Base-by-base conservation (phyloP, 2,329 filamentous ascomycete species). In the Phoma sp. region DNA sequence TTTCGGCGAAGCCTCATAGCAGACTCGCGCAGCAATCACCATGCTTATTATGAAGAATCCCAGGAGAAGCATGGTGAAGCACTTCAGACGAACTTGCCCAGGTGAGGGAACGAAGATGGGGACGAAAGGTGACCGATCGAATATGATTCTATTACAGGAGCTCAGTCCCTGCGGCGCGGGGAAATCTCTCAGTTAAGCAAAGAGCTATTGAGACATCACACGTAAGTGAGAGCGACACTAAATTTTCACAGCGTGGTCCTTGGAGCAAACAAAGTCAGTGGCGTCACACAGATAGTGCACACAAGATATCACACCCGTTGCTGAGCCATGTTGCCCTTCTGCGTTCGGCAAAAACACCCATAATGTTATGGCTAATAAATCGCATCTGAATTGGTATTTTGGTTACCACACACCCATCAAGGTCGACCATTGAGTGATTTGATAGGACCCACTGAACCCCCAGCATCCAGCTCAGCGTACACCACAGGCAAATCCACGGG, bases 41-140 rank as follows among this genome's bases (percentile, higher is more conserved):
- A 45, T 14, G 6, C 34, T 34, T 1, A 20, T 14, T 1, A 52
- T 5, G 3, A 40, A 12, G 1, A 36, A 14, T 1, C 23, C 6
- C 11, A 10, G 34, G 36, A 40, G 15, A 12, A 46, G 30, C 48
- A 52, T 52, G 34, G n/a, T n/a, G n/a, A n/a, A n/a, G n/a, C n/a
- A n/a, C n/a, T n/a, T n/a, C n/a, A n/a, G n/a, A n/a, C n/a, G n/a
- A n/a, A n/a, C n/a, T n/a, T n/a, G n/a, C n/a, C n/a, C n/a, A n/a
- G n/a, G n/a, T n/a, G n/a, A n/a, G n/a, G n/a, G n/a, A n/a, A n/a
- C n/a, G n/a, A n/a, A n/a, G n/a, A n/a, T n/a, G n/a, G n/a, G n/a
- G n/a, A n/a, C n/a, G n/a, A n/a, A n/a, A n/a, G n/a, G n/a, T n/a
- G n/a, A n/a, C n/a, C n/a, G n/a, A n/a, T n/a, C n/a, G n/a, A n/a